These are phyloP conservation scores for Yamadazyma trypodendri DNA, from an alignment of 1,139 yeast genomes.

Conservation along the genomic window DNA sequence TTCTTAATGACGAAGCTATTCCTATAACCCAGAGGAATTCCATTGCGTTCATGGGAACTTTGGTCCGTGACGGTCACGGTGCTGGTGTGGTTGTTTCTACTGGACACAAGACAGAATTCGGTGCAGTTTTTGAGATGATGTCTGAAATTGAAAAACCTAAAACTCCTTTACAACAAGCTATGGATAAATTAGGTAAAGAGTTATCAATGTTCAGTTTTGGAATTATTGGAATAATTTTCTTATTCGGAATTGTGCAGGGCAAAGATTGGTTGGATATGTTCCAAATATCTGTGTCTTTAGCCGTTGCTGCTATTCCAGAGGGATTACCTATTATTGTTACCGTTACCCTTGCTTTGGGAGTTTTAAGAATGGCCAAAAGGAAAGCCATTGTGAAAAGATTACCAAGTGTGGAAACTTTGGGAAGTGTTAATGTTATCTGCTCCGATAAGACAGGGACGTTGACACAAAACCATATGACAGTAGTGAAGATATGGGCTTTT, in stretches of 20 bases:
- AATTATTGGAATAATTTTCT: constrained; percentile 82
- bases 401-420: constrained; percentile 94
- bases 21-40: constrained; percentile 67
- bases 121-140: constrained; percentile 90
- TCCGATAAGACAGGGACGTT: constrained; percentile 95
- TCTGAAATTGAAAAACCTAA: constrained; percentile 90
- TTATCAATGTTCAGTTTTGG: constrained; percentile 77
- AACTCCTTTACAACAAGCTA: constrained; percentile 89
- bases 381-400: constrained; percentile 90
- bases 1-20: constrained; percentile 20
- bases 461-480: constrained; percentile 93
- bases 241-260: constrained; percentile 86
- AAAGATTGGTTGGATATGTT: constrained; percentile 95
- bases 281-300: constrained; percentile 91
- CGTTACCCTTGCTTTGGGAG: constrained; percentile 93
- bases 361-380: constrained; percentile 89
- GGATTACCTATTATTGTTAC: constrained; percentile 96
- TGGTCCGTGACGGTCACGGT: constrained; percentile 93
- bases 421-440: constrained; percentile 92
- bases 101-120: constrained; percentile 85
- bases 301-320: constrained; percentile 98
- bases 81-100: constrained; percentile 91
- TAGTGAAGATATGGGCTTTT: constrained; percentile 79
- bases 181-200: constrained; percentile 93
- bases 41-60: constrained; percentile 93